phyloP scores from a whole-genome alignment of 1,284 basidiomycete genomes.

The Golubevia sp. region DNA sequence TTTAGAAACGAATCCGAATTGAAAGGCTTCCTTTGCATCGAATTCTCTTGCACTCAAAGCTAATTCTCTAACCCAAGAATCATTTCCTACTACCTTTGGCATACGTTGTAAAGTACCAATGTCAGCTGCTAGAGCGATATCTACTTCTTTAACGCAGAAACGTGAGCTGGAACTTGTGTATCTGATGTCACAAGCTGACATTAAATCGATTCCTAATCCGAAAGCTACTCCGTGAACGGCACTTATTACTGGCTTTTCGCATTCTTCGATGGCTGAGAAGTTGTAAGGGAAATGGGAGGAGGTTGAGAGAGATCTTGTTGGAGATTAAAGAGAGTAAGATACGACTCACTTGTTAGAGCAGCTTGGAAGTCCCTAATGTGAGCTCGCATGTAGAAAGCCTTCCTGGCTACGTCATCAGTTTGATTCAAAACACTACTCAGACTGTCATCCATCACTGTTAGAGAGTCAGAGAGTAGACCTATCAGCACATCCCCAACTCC shows the following conservation, averaged over 20 bases:
- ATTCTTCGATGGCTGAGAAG: constrained; percentile 19
- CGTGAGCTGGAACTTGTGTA: constrained; percentile 30
- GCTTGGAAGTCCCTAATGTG: constrained; percentile 51
- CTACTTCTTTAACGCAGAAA: constrained; percentile 56
- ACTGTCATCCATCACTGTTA: constrained; percentile 16
- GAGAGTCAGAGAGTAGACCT: background rate
- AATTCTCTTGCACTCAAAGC: constrained; percentile 51
- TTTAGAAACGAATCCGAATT: constrained; percentile 49
- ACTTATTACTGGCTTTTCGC: constrained; percentile 52
- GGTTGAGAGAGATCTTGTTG: background rate
- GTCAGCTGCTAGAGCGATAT: constrained; percentile 54
- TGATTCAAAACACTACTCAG: constrained; percentile 14
- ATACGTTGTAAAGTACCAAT: constrained; percentile 59
- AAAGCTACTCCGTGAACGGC: constrained; percentile 47
- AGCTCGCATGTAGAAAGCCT: constrained; percentile 28
- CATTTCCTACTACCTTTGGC: constrained; percentile 55
- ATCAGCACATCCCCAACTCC: background rate
- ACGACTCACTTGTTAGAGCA: constrained; percentile 15
- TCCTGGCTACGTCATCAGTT: constrained; percentile 36
- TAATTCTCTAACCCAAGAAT: constrained; percentile 46
- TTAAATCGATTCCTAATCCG: constrained; percentile 51
- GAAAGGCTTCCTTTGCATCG: constrained; percentile 32
- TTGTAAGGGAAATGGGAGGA: background rate
- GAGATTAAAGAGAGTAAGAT: background rate
- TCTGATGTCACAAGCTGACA: constrained; percentile 45